Evolutionary conservation across 305 asterid genomes (phyloP), one percentile per base, ranked within the genome.

Genomic region (Striga hermonthica): DNA sequence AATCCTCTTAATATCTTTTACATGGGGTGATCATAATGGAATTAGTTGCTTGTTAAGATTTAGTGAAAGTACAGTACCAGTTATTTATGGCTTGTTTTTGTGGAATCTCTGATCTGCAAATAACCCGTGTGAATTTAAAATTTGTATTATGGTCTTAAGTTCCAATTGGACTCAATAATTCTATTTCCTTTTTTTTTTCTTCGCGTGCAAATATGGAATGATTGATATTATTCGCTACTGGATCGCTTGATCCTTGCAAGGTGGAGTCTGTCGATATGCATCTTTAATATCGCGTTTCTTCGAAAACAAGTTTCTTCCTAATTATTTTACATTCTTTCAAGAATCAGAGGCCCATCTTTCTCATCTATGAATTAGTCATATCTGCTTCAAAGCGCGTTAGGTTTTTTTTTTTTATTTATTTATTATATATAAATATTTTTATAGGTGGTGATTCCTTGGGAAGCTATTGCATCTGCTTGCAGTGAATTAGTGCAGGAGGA

Each of bases 401-500:
- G n/a, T n/a, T n/a, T n/a, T n/a, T n/a, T n/a, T n/a, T n/a, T n/a
- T n/a, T n/a, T n/a, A n/a, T n/a, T n/a, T n/a, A n/a, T n/a, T n/a
- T n/a, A n/a, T n/a, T n/a, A n/a, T n/a, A n/a, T n/a, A n/a, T n/a
- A n/a, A n/a, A n/a, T n/a, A n/a, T n/a, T n/a, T n/a, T n/a, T n/a
- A n/a, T n/a, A n/a, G n/a, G n/a, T 90, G 82, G 95, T 93, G 82
- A 88, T 93, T 83, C 96, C 99, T 12, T 93, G 99, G 97, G 92
- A 83, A 76, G 95, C 97, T 72, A 84, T 90, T 80, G 83, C 83
- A 79, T 80, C 87, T 74, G 84, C 85, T 64, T 90, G 89, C 81
- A 73, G 75, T 71, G 83, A 74, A 70, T 76, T 84, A 79, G 82
- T 81, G 82, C 81, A 68, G 69, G 81, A 78, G 77, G 78, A 82